phyloP scores from a whole-genome alignment of 2,329 filamentous ascomycete species.

The Diaporthe batatas region DNA sequence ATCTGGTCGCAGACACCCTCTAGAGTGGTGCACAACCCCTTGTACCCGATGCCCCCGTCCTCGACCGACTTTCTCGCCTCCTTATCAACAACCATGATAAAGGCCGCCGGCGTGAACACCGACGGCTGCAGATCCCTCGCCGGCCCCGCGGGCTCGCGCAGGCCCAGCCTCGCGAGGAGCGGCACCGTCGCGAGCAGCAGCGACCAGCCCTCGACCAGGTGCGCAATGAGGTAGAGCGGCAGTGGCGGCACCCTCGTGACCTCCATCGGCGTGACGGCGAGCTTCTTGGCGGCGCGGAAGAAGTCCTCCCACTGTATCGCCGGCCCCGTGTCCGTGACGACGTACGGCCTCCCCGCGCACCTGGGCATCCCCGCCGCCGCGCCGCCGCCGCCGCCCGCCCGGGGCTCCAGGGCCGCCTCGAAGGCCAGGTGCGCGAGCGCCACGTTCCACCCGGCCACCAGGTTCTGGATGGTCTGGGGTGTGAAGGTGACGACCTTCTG shows the following conservation, averaged over 20 bases:
- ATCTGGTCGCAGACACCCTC: constrained; percentile 58
- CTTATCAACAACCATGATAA: constrained; percentile 54
- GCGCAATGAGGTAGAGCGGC: constrained; percentile 54
- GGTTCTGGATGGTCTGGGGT: constrained; percentile 61
- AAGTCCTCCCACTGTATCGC: constrained; percentile 57
- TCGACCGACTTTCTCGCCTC: constrained; percentile 53
- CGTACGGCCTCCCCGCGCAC: constrained; percentile 61
- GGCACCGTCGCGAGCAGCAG: constrained; percentile 46
- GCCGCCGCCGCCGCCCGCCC: constrained; percentile 37
- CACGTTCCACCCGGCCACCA: constrained; percentile 64
- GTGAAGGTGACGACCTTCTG: constrained; percentile 59
- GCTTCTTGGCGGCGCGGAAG: constrained; percentile 51
- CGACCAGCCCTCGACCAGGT: constrained; percentile 55
- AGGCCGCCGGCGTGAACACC: constrained; percentile 53
- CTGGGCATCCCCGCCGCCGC: constrained; percentile 48
- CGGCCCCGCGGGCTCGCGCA: constrained; percentile 52
- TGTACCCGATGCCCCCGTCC: constrained; percentile 59
- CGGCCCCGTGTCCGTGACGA: constrained; percentile 64
- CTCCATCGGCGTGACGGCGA: constrained; percentile 51
- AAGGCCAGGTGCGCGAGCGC: constrained; percentile 66
- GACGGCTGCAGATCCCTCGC: constrained; percentile 57
- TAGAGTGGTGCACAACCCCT: constrained; percentile 53
- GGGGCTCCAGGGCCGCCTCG: constrained; percentile 60
- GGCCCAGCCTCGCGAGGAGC: constrained; percentile 42
- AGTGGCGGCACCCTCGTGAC: constrained; percentile 52